These are phyloP conservation scores for Aureobasidium sp. DNA, from an alignment of 2,329 filamentous ascomycete genomes.

Conservation along the genomic window DNA sequence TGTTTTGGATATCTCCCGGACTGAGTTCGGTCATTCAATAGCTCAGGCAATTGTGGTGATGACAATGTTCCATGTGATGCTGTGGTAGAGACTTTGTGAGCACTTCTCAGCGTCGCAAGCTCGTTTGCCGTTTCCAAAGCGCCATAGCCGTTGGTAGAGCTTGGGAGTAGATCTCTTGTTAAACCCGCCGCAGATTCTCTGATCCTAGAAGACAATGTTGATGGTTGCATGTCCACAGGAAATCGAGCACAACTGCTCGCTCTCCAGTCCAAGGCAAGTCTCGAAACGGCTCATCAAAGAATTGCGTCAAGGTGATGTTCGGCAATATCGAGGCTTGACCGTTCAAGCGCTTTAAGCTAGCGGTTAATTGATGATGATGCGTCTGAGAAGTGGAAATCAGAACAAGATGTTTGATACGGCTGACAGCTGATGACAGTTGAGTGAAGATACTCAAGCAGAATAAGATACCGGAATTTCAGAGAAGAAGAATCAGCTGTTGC, in stretches of 20 bases:
- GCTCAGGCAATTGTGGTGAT: not conserved
- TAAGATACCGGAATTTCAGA: not conserved
- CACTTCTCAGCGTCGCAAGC: constrained; percentile 1
- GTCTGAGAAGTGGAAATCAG: too few relatives aligned
- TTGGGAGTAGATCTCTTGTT: not conserved
- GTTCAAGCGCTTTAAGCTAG: not conserved
- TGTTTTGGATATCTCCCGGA: not conserved
- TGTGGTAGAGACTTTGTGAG: not conserved
- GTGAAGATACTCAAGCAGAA: not conserved
- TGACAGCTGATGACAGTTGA: too few relatives aligned
- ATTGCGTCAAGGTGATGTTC: not conserved
- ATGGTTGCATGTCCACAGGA: not conserved
- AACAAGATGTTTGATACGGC: not conserved
- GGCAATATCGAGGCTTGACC: not conserved
- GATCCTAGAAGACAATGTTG: not conserved
- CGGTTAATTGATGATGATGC: not conserved
- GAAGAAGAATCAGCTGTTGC: not conserved
- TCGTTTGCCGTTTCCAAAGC: constrained; percentile 5
- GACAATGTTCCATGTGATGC: not conserved
- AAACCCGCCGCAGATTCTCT: not conserved
- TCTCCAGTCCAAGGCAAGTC: not conserved
- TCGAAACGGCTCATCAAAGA: not conserved
- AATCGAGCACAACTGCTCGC: not conserved
- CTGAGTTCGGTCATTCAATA: not conserved
- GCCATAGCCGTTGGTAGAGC: not conserved